Evolutionary conservation across 371 early-diverging fungal genomes (phyloP).

Genomic region (Mucor velutinosus): DNA sequence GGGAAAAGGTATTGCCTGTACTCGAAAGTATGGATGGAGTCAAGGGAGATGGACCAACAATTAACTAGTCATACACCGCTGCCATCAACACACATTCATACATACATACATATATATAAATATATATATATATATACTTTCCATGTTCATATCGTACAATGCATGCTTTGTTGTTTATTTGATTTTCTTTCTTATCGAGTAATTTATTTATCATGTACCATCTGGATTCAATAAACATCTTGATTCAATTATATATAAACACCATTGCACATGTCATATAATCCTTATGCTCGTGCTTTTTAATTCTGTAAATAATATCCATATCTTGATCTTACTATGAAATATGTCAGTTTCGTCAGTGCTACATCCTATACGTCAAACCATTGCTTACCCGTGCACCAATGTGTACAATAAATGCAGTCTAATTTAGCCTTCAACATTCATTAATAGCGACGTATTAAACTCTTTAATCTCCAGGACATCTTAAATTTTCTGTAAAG

Average conservation of each 20-base stretch:
- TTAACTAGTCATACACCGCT: neutral
- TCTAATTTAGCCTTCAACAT: neutral
- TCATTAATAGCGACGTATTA: neutral
- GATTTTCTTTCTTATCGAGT: neutral
- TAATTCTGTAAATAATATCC: too few relatives aligned
- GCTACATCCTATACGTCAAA: neutral
- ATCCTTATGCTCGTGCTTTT: neutral
- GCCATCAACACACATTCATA: neutral
- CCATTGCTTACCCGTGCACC: neutral
- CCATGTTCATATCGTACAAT: neutral
- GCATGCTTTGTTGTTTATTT: neutral
- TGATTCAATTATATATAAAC: neutral
- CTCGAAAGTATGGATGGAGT: constrained; percentile 27
- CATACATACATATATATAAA: neutral
- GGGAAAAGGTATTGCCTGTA: constrained; percentile 31
- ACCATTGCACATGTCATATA: neutral
- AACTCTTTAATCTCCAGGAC: too few relatives aligned
- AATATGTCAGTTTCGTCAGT: neutral
- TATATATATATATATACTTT: neutral
- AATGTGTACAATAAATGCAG: neutral
- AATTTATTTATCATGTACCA: neutral
- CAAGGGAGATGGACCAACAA: constrained; percentile 16
- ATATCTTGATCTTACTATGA: too few relatives aligned
- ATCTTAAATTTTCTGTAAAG: too few relatives aligned
- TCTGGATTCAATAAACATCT: neutral